Evolutionary conservation across 495 filamentous ascomycete genomes (phyloP).

Genomic region (Durotheca rogersii): DNA sequence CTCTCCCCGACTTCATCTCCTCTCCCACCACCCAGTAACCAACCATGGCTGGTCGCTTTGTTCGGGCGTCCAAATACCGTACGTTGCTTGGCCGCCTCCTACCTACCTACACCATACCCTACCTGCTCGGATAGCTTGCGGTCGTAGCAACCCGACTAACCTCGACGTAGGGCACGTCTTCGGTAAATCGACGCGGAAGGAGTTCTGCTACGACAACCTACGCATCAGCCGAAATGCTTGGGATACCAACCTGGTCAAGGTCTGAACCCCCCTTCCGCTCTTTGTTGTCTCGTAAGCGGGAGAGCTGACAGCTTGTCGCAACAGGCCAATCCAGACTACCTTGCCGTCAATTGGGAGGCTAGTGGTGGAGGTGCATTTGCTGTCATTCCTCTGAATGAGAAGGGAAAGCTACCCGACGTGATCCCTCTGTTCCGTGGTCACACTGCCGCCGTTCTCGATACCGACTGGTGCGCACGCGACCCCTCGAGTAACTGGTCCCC

Average conservation of each 20-base stretch:
- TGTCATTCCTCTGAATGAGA: slow-evolving; percentile 87
- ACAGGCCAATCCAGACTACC: slow-evolving; percentile 91
- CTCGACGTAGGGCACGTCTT: slow-evolving; percentile 83
- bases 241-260: slow-evolving; percentile 98
- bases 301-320: slow-evolving; percentile 32
- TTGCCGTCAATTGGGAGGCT: slow-evolving; percentile 98
- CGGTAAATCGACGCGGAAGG: slow-evolving; percentile 89
- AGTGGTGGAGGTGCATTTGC: slow-evolving; percentile 96
- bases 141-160: slow-evolving; percentile 32
- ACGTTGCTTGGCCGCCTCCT: slow-evolving; percentile 46
- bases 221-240: slow-evolving; percentile 94
- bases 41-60: slow-evolving; percentile 92
- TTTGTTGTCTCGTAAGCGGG: slow-evolving; percentile 2
- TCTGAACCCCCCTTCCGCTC: slow-evolving; percentile 39
- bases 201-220: slow-evolving; percentile 93
- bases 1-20: slow-evolving; percentile 5
- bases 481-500: slow-evolving; percentile 25
- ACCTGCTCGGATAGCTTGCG: slow-evolving; percentile 30
- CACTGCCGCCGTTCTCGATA: slow-evolving; percentile 92
- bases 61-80: slow-evolving; percentile 98
- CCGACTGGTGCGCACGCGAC: slow-evolving; percentile 76
- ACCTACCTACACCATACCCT: slow-evolving; percentile 24
- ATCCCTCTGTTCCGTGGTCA: slow-evolving; percentile 95
- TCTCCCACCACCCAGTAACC: slow-evolving; percentile 9
- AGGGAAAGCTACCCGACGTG: slow-evolving; percentile 84